These are phyloP conservation scores for Trifolium pratense DNA, from an alignment of 306 rosid species.

Conservation along the genomic window DNA sequence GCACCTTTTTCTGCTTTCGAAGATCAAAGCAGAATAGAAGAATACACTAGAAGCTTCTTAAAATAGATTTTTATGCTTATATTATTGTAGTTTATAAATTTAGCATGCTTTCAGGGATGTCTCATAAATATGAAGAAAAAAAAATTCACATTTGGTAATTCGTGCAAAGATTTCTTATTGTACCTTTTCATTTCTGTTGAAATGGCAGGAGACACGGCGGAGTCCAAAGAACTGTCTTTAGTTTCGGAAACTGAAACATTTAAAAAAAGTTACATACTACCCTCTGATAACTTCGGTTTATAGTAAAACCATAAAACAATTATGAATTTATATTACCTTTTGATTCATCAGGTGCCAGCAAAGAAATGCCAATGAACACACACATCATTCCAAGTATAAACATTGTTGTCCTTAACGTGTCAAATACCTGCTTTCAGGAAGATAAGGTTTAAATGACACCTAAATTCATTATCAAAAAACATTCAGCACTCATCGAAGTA, in stretches of 20 bases:
- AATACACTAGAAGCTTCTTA: constrained; percentile 16
- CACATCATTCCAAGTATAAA: constrained; percentile 86
- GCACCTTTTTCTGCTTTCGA: background rate
- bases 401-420: constrained; percentile 91
- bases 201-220: constrained; percentile 62
- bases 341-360: constrained; percentile 94
- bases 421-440: constrained; percentile 78
- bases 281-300: constrained; percentile 31
- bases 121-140: constrained; percentile 6
- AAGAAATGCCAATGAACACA: constrained; percentile 90
- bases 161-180: background rate
- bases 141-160: background rate
- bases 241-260: constrained; percentile 66
- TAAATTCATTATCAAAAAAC: constrained; percentile 22
- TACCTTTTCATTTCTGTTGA: constrained; percentile 80
- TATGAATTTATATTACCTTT: constrained; percentile 64
- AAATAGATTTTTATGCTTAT: background rate
- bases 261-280: constrained; percentile 41
- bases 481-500: constrained; percentile 30
- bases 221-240: constrained; percentile 68
- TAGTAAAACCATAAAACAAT: constrained; percentile 18
- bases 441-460: constrained; percentile 39
- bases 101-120: background rate
- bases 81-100: too few species aligned
- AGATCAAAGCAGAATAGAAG: constrained; percentile 3